Evolutionary conservation across 2,329 filamentous ascomycete genomes (phyloP).

Genomic region (Talaromyces sp.): DNA sequence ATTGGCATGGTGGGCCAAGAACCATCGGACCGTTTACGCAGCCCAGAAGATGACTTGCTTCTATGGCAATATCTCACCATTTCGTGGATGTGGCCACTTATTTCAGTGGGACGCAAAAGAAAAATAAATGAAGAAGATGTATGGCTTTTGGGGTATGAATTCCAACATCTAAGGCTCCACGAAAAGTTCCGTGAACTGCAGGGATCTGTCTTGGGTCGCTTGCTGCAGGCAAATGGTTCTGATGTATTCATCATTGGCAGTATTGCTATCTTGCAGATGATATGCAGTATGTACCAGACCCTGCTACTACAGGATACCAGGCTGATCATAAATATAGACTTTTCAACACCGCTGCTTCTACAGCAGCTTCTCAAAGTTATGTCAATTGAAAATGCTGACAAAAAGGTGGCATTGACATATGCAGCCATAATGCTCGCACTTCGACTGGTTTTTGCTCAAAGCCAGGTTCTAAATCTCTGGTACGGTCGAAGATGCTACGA

Average conservation of each 20-base stretch:
- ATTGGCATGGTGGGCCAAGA: constrained; percentile 56
- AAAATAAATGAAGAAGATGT: constrained; percentile 75
- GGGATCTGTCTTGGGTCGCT: constrained; percentile 65
- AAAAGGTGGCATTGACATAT: constrained; percentile 59
- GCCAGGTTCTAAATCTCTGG: constrained; percentile 68
- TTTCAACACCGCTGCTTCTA: constrained; percentile 63
- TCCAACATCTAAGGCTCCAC: constrained; percentile 73
- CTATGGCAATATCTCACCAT: constrained; percentile 82
- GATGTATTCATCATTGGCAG: constrained; percentile 66
- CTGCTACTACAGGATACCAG: not conserved
- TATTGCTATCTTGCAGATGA: constrained; percentile 60
- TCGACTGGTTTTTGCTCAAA: constrained; percentile 60
- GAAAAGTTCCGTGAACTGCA: constrained; percentile 65
- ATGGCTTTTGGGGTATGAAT: constrained; percentile 74
- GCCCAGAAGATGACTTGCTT: constrained; percentile 72
- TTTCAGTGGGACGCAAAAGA: constrained; percentile 57
- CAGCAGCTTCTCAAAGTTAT: constrained; percentile 66
- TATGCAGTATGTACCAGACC: constrained; percentile 39
- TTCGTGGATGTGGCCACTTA: constrained; percentile 74
- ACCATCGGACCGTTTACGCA: constrained; percentile 59
- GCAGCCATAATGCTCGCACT: constrained; percentile 57
- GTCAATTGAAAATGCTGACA: constrained; percentile 47
- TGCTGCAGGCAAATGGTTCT: constrained; percentile 71
- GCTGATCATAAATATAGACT: constrained; percentile 35
- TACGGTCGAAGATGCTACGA: constrained; percentile 81